phyloP scores from a whole-genome alignment of 2,329 filamentous ascomycete species.

The Diaporthe ilicicola region DNA sequence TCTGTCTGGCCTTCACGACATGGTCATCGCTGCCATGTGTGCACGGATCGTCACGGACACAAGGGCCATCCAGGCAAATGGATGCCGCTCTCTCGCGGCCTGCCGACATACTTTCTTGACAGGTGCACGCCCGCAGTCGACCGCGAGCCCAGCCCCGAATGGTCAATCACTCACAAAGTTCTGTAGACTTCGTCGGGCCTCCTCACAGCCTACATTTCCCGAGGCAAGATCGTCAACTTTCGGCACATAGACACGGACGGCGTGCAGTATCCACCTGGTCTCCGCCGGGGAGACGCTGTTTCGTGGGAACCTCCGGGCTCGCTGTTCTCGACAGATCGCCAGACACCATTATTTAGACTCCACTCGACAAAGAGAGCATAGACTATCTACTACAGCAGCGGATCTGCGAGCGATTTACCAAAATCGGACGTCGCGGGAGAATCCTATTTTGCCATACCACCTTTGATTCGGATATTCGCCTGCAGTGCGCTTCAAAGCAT shows the following conservation, averaged over 20 bases:
- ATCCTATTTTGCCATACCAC: neutral
- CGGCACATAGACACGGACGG: neutral
- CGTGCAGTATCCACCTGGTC: neutral
- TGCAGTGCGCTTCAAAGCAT: neutral
- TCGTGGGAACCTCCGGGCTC: neutral
- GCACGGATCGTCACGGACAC: neutral
- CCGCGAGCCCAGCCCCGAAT: neutral
- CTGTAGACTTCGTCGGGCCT: neutral
- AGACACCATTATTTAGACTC: neutral
- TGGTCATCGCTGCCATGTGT: neutral
- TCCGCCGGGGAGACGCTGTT: neutral
- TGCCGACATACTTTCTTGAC: conserved; percentile 3
- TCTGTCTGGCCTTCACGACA: neutral
- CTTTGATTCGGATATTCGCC: no score
- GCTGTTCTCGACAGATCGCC: neutral
- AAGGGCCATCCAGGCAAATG: conserved; percentile 5
- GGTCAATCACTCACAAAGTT: neutral
- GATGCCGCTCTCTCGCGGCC: neutral
- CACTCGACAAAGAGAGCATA: neutral
- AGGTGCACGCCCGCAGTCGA: conserved; percentile 1
- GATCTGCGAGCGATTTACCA: neutral
- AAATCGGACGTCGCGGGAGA: neutral
- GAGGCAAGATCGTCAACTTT: neutral
- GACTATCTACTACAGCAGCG: neutral
- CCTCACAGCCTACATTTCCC: neutral